Conservation (phyloP, 305 asterid species). For the Solanum aculeatissimum region DNA sequence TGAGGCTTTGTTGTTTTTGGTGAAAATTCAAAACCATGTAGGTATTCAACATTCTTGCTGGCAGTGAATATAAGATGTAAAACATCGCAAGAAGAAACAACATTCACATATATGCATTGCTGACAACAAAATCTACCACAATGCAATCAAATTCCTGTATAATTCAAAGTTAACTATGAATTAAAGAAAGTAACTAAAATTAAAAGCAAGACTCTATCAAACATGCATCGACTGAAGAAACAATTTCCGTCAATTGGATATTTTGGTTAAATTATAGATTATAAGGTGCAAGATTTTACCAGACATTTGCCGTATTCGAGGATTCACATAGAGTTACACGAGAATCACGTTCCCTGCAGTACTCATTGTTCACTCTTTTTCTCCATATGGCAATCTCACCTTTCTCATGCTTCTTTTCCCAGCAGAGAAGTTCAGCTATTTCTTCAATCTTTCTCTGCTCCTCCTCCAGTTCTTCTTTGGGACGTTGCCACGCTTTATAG, state of each 20-base stretch:
- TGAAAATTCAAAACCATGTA: not conserved
- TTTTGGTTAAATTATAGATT: not conserved
- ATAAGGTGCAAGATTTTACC: slow-evolving; percentile 12
- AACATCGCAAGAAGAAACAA: not conserved
- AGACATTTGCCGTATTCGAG: slow-evolving; percentile 17
- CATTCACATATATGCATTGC: not conserved
- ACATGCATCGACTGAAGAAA: not conserved
- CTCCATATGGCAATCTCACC: slow-evolving; percentile 37
- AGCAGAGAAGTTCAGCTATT: slow-evolving; percentile 33
- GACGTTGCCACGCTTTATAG: slow-evolving; percentile 27
- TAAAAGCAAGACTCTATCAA: not conserved
- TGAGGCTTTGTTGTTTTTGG: not conserved
- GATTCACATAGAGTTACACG: slow-evolving; percentile 17
- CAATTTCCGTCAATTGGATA: not conserved
- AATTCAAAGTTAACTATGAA: not conserved
- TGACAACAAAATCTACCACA: not conserved
- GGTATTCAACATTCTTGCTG: not conserved
- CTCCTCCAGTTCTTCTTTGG: slow-evolving; percentile 25
- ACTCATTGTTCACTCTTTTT: slow-evolving; percentile 22
- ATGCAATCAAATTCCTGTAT: not conserved
- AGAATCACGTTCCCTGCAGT: slow-evolving; percentile 19
- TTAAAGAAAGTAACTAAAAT: not conserved
- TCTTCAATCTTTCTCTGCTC: slow-evolving; percentile 39
- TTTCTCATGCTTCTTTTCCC: slow-evolving; percentile 34
- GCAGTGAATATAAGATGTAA: not conserved